These are phyloP conservation scores for Daedaleopsis nitida DNA, from an alignment of 768 basidiomycete species.

Conservation along the genomic window DNA sequence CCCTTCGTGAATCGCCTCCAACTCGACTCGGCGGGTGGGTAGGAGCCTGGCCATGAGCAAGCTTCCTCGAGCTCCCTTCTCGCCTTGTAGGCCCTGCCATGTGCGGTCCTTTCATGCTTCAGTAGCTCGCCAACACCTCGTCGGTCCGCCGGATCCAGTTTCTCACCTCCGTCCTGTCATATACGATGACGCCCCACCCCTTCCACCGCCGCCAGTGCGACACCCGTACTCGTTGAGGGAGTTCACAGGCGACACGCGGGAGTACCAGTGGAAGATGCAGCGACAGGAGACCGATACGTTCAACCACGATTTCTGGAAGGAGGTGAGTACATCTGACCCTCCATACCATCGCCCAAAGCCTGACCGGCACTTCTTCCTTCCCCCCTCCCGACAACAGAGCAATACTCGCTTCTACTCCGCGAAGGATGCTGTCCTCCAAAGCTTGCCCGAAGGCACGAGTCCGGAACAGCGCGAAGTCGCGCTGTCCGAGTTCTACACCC, in stretches of 20 bases:
- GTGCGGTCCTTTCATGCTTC: slow-evolving; percentile 22
- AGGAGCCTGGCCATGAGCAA: too few species aligned
- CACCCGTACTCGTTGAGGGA: slow-evolving; percentile 84
- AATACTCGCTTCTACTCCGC: slow-evolving; percentile 80
- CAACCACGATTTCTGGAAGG: slow-evolving; percentile 79
- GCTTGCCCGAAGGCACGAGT: slow-evolving; percentile 53
- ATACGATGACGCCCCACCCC: slow-evolving; percentile 60
- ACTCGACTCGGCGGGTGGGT: too few species aligned
- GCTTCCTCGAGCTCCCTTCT: slow-evolving; percentile 6
- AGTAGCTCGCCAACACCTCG: slow-evolving; percentile 33
- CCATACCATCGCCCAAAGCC: not conserved
- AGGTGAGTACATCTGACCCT: slow-evolving; percentile 50
- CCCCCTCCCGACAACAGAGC: slow-evolving; percentile 49
- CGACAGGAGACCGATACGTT: slow-evolving; percentile 73
- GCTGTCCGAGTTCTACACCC: slow-evolving; percentile 70
- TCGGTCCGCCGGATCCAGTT: slow-evolving; percentile 77
- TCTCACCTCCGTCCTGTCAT: slow-evolving; percentile 81
- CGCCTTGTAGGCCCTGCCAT: not conserved
- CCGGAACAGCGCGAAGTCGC: slow-evolving; percentile 64
- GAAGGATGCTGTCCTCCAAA: slow-evolving; percentile 56
- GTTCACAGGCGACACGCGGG: slow-evolving; percentile 52
- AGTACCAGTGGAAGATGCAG: slow-evolving; percentile 71
- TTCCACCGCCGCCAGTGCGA: slow-evolving; percentile 18
- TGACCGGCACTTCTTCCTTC: not conserved
- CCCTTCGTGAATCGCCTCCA: too few species aligned